A percentile compares a stretch with the other conserved stretches of the same genome.
Evolutionary conservation across 345 rosid genomes (phyloP).

Genomic region (Melaleuca quinquenervia): DNA sequence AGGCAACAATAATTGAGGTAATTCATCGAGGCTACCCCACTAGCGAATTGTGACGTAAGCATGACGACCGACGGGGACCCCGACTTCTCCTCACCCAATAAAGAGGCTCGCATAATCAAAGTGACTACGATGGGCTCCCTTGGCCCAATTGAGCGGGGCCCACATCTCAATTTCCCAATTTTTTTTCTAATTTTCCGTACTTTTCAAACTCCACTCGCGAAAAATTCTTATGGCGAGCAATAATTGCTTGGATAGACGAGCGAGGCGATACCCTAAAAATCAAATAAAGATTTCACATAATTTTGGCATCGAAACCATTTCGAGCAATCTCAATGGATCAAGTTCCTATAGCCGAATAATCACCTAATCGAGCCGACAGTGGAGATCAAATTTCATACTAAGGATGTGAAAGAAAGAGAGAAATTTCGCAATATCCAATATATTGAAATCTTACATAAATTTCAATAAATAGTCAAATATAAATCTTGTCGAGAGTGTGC

Average conservation of each 20-base stretch:
- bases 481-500: background rate
- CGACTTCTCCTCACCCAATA: background rate
- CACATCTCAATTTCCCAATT: background rate
- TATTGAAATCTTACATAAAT: background rate
- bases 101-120: background rate
- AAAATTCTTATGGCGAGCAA: background rate
- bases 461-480: background rate
- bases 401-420: fast-evolving
- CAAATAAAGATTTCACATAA: background rate
- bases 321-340: background rate
- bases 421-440: background rate
- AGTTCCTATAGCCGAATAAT: background rate
- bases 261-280: fast-evolving
- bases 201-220: background rate
- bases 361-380: background rate
- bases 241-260: background rate
- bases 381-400: background rate
- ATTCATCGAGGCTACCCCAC: background rate
- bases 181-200: background rate
- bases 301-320: background rate
- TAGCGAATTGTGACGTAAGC: background rate
- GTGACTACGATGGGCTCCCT: background rate
- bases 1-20: background rate
- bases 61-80: background rate
- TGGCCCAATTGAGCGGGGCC: background rate